Evolutionary conservation across 495 filamentous ascomycete genomes (phyloP).

Genomic region (Letharia lupina): DNA sequence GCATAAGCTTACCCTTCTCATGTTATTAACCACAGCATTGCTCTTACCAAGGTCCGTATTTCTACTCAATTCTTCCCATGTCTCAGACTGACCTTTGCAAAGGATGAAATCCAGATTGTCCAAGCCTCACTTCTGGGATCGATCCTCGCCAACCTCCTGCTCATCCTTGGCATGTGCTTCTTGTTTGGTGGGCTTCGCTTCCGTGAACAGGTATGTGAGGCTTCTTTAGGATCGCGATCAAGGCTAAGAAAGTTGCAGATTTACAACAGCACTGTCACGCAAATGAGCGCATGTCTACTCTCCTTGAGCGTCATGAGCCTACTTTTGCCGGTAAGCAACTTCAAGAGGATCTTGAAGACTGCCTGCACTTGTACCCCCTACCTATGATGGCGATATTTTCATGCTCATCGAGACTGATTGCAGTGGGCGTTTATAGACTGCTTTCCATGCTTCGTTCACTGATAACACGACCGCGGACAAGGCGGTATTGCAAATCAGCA

Average conservation of each 20-base stretch:
- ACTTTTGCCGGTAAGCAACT: slow-evolving; percentile 53
- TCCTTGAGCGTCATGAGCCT: slow-evolving; percentile 84
- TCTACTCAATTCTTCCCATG: slow-evolving; percentile 11
- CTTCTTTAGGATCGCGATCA: not conserved
- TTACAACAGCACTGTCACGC: slow-evolving; percentile 89
- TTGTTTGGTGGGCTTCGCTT: slow-evolving; percentile 77
- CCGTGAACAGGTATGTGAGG: slow-evolving; percentile 60
- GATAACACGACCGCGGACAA: slow-evolving; percentile 52
- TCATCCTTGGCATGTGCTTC: slow-evolving; percentile 89
- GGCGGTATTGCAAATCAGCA: slow-evolving; percentile 71
- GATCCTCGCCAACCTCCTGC: slow-evolving; percentile 76
- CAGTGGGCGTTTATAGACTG: slow-evolving; percentile 45
- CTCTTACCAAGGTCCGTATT: slow-evolving; percentile 48
- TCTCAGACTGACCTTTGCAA: slow-evolving; percentile 32
- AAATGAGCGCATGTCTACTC: slow-evolving; percentile 89
- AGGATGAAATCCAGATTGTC: slow-evolving; percentile 80
- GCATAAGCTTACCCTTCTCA: slow-evolving; percentile 31
- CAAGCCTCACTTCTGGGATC: slow-evolving; percentile 84
- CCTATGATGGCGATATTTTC: not conserved
- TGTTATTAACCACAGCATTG: slow-evolving; percentile 45
- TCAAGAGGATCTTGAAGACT: not conserved
- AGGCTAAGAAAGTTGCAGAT: slow-evolving; percentile 43
- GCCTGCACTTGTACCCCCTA: not conserved
- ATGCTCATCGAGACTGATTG: not conserved
- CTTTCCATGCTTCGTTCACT: slow-evolving; percentile 82